Evolutionary conservation across 1,284 basidiomycete genomes (phyloP), one percentile per base, ranked within the genome.

Genomic region (Singerocomus inundabilis): DNA sequence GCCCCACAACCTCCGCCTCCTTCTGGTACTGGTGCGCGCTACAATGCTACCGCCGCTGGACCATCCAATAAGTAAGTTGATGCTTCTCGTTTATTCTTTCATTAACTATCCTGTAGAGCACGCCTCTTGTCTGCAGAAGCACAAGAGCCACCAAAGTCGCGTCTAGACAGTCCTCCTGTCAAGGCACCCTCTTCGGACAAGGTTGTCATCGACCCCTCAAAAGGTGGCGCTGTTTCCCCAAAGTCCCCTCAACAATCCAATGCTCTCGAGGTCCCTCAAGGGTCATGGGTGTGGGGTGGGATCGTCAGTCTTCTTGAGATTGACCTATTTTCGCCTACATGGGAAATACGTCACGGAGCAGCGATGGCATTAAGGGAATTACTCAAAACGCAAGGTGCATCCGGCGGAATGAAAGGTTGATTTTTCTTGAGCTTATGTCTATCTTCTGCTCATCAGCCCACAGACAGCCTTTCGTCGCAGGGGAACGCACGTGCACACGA

Each of bases 291-390:
- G 0, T 99, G 96, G 91, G 84, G 86, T 46, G 88, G 90, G 9
- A 79, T 98, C 7, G 82, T 88, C 8, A 84, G 87, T 57, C 77
- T 95, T 5, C 76, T 99, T 7, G 85, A 90, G 58, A 83, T 93
- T 2, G 90, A 93, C 58, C 72, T 99, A 12, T 90, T 95, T 57
- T 92, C 88, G 59, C 80, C 89, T 0, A 80, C 84, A 7, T 99
- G 97, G 97, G 94, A 99, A 69, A 84, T 89, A 6, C 80, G 97
- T 43, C 97, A 99, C 63, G 97, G 97, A 39, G 91, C 95, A 6
- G 91, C 94, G 0, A 82, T 98, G 72, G 95, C 91, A 3, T 70
- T 99, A 28, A 81, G 94, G 46, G 96, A 98, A 63, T 71, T 99
- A 26, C 72, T 99, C 49, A 94, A 93, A 64, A 71, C 82, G 1